Base-by-base conservation (phyloP, 2,329 filamentous ascomycete species). In the Apiospora kogelbergensis region DNA sequence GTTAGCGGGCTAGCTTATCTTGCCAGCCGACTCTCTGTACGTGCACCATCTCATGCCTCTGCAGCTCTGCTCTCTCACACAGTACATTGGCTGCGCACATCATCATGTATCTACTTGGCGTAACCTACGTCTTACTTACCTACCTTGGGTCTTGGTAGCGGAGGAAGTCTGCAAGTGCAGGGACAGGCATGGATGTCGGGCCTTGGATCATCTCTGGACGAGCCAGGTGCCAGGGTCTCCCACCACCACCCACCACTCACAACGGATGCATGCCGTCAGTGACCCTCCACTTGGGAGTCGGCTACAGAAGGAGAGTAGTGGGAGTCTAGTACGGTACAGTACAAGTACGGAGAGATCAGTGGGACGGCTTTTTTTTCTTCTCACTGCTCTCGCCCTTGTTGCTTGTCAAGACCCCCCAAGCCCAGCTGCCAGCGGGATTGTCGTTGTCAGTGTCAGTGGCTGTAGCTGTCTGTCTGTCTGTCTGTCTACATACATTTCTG, bases 371-470 rank as follows among this genome's bases (percentile, higher is more conserved):
- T 60, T 60, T 60, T 60, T 37, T 26, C 7, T 46, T 46, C 44
- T 11, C 44, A 22, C 15, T 20, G 5, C 26, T 37, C 53, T 37
- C 53, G 63, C 70, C 70, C 70, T 72, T 57, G 65, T 53, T 44
- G 68, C 70, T 71, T 48, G 64, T 46, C 48, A 68, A 68, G 11
- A 2, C 17, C 53, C 53, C 53, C 53, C 53, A 60, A 37, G 30
- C 48, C 44, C n/a, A 46, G 10, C n/a, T n/a, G 44, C 44, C 46
- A 26, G 26, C 26, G 17, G 20, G 48, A 57, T 57, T 57, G 48
- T 57, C 22, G 48, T 17, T 57, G 24, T 57, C 44, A 46, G 44
- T 46, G 40, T 42, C 40, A 42, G 40, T 42, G 40, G 3, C 48
- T 33, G 26, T 57, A 26, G 20, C 48, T 26, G 22, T 30, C n/a